Base-by-base conservation (phyloP, 805 yeast genomes). In the Saturnispora besseyi region DNA sequence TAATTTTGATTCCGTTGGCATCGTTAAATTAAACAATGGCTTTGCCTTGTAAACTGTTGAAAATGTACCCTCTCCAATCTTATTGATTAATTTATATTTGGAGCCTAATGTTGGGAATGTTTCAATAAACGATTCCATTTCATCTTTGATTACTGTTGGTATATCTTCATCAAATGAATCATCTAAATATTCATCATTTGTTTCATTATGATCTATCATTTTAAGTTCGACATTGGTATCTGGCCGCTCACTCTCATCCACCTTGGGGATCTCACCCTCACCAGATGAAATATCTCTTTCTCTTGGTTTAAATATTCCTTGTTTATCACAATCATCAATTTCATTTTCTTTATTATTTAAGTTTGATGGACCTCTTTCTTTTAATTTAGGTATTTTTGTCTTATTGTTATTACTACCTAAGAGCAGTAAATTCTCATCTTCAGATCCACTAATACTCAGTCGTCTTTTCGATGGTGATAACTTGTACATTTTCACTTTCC, bases 51-150 rank as follows among this genome's bases (percentile, higher is more conserved):
- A 82, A 15, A 86, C 95, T 30, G 78, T 75, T 3, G 90, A 83
- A 56, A 86, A 86, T 0, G 95, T 90, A 26, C 95, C 95, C 63
- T 86, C 93, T 8, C 95, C 95, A 54, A 86, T 75, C 59, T 75
- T 74, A 41, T 70, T 70, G 3, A 72, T 48, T 28, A 78, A 58
- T 47, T 62, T 63, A 56, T 75, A 78, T 37, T 59, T 60, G 6
- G 54, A 26, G 3, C 60, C 57, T 40, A 67, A 55, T 5, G 59
- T 59, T 12, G 69, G 67, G 45, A 68, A 67, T 8, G 68, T 55
- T 34, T 53, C 53, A 13, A 53, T 44, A 30, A 66, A 52, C 3
- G 56, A 42, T 34, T 60, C 64, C 45, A 60, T 57, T 54, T 74
- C 78, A 41, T 67, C 67, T 30, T 58, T 59, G 40, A 67, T 56